Evolutionary conservation across 139 green algal genomes (phyloP), one percentile per base, ranked within the genome.

Genomic region (Mesotaenium endlicherianum): DNA sequence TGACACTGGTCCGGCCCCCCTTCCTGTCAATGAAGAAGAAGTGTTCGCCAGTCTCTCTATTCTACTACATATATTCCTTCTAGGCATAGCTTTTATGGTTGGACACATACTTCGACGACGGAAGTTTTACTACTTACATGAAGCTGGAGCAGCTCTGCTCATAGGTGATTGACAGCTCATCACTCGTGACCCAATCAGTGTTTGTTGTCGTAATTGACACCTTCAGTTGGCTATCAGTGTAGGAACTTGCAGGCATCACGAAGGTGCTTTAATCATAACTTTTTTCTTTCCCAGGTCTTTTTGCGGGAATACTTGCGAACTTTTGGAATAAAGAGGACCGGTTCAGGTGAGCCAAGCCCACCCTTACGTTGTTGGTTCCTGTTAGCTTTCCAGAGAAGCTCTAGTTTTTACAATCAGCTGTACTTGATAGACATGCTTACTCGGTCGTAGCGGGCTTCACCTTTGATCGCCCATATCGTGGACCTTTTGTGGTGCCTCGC

Each of bases 61-160:
- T 69, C n/a, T 86, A 14, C 67, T 86, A 26, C 80, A 83, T 1
- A 68, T 86, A n/a, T 30, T 41, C 34, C 70, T 86, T 34, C 67
- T 86, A 6, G 75, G 41, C 11, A n/a, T 69, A 11, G 60, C 80
- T 16, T 81, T 86, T 42, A n/a, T 86, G 36, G 67, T 80, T 17
- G 80, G 80, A 34, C 68, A 86, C 42, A 38, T 80, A 3, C 41
- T 86, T 16, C 26, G 68, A 40, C 39, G 80, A 34, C 40, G 68
- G 11, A 86, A 86, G 80, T 70, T 86, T 8, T 80, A 86, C 68
- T 86, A 80, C 80, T 45, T 86, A n/a, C 80, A 80, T 42, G 80
- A 86, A 60, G 80, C 38, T 4, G 47, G 68, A 4, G 80, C 68
- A 8, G 67, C 80, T 31, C 67, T 86, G 26, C 49, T 78, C 4